Base-by-base conservation (phyloP, 495 filamentous ascomycete genomes). In the Talaromyces stipitatus region DNA sequence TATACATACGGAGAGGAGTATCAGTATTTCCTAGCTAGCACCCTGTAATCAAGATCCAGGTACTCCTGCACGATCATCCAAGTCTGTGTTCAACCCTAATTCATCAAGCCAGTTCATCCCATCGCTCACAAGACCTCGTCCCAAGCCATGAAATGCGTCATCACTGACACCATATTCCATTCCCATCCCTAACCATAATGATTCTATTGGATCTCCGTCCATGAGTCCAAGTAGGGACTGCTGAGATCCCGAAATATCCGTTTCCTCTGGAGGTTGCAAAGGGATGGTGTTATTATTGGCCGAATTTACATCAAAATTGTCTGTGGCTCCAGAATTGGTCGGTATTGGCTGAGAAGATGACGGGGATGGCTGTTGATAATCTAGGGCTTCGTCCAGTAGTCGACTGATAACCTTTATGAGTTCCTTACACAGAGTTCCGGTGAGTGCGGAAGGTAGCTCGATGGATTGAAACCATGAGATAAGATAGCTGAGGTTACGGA, bases 331-430 rank as follows among this genome's bases (percentile, higher is more conserved):
- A 16, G 27, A 14, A 28, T 30, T 30, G 24, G 48, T 26, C 7
- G 48, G 10, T 6, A 28, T 30, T 51, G 27, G 16, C 12, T 16
- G 5, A 48, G 48, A 51, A 51, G 48, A 51, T 10, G 48, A 5
- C 4, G 2, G 26, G 8, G 14, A 26, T 8, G 11, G 24, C 9
- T 28, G 58, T 26, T 58, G 56, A 32, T 55, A 43, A 30, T 61
- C 33, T 14, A 61, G 46, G 4, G 52, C 50, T n/a, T 58, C 55
- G 36, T 61, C 55, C 14, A 61, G 47, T 10, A 61, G 46, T 24
- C 51, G 38, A 18, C 50, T 33, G 4, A 55, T 55, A 33, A 55
- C 32, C n/a, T 55, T 55, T 26, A 18, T 61, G 29, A 58, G 6
- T 54, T 58, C 60, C 51, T 16, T 16, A 16, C 38, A 46, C 9